phyloP scores from a whole-genome alignment of 331 rosid species.

The Quercus lobata region DNA sequence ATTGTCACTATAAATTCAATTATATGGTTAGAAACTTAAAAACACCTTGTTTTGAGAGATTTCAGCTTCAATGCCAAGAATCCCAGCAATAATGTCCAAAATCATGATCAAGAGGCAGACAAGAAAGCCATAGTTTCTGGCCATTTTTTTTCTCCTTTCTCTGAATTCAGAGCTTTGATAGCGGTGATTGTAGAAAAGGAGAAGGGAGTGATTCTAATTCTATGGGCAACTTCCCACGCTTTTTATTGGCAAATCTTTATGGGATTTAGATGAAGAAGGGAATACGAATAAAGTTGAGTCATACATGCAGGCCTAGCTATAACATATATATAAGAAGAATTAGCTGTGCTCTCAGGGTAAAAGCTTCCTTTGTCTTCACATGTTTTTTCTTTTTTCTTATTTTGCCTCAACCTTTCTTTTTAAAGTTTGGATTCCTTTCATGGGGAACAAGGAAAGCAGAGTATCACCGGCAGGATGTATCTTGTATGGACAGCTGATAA shows the following conservation, averaged over 20 bases:
- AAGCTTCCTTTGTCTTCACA: conserved; percentile 41
- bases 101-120: conserved; percentile 49
- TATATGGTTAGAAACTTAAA: background rate
- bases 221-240: conserved; percentile 15
- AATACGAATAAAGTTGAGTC: conserved; percentile 50
- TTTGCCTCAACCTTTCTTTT: conserved; percentile 14
- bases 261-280: conserved; percentile 6
- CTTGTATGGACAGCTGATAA: background rate
- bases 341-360: conserved; percentile 35
- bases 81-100: conserved; percentile 65
- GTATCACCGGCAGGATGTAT: conserved; percentile 27
- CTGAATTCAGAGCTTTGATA: background rate
- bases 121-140: conserved; percentile 43
- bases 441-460: conserved; percentile 50
- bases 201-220: background rate
- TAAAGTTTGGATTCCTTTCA: conserved; percentile 49
- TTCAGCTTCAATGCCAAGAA: conserved; percentile 81
- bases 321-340: conserved; percentile 16
- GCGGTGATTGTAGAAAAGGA: background rate
- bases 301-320: conserved; percentile 19
- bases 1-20: background rate
- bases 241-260: conserved; percentile 8
- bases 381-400: conserved; percentile 28
- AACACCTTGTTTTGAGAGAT: conserved; percentile 71
- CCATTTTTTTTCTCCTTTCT: conserved; percentile 33